phyloP scores from a whole-genome alignment of 2,329 filamentous ascomycete species.

The Passalora sequoiae region DNA sequence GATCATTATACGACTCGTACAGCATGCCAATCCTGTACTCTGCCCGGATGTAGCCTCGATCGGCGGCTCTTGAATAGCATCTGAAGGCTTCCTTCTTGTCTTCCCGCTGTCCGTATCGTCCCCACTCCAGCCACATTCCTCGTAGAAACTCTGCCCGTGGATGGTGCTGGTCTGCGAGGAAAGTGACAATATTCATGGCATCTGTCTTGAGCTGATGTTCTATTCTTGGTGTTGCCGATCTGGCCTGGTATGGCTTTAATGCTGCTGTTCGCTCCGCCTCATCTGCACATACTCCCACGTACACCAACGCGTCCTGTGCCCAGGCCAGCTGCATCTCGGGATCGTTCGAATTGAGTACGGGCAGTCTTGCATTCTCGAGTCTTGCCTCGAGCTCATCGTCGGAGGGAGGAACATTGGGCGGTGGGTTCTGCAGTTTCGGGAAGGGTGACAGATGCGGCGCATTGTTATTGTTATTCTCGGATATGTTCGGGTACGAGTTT shows the following conservation, averaged over 20 bases:
- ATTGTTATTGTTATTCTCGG: constrained; percentile 32
- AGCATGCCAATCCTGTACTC: constrained; percentile 99
- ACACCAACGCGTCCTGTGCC: constrained; percentile 87
- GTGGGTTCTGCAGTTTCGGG: constrained; percentile 70
- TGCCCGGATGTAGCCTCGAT: constrained; percentile 78
- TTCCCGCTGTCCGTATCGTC: constrained; percentile 82
- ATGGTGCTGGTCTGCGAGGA: constrained; percentile 84
- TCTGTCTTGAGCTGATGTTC: constrained; percentile 86
- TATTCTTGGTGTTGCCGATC: constrained; percentile 74
- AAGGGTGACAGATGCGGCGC: constrained; percentile 86
- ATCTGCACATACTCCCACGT: constrained; percentile 78
- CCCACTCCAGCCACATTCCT: constrained; percentile 97
- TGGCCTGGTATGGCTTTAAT: constrained; percentile 35
- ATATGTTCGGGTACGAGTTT: constrained; percentile 8
- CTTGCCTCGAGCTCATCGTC: constrained; percentile 92
- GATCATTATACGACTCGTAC: constrained; percentile 91
- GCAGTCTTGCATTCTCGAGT: constrained; percentile 73
- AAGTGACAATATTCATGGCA: constrained; percentile 84
- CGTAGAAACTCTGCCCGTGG: constrained; percentile 91
- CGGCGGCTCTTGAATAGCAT: constrained; percentile 78
- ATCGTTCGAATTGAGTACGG: constrained; percentile 88
- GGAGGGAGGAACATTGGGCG: constrained; percentile 84
- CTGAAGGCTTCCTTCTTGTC: constrained; percentile 94
- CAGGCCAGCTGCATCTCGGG: constrained; percentile 94
- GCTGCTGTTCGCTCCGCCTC: constrained; percentile 65